Base-by-base conservation (phyloP, 306 rosid genomes). In the Prinsepia uniflora region DNA sequence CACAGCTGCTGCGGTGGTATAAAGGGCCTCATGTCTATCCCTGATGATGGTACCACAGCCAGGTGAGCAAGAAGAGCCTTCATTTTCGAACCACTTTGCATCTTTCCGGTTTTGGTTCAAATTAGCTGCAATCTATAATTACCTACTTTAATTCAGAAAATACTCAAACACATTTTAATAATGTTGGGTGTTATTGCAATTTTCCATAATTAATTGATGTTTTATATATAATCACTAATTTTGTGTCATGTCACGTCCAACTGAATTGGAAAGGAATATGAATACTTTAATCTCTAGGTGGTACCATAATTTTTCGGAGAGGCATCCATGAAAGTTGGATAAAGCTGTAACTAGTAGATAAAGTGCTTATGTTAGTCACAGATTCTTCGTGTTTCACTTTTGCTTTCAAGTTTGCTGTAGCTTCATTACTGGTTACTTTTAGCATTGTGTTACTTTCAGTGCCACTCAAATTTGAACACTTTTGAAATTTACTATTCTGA, bases 1-100 rank as follows among this genome's bases (percentile, higher is more conserved):
- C 99, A 94, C 73, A 94, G 99, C 63, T 83, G 91, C 82, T 94
- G 99, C 64, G 99, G 99, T 24, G 99, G 99, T 22, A 94, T 94
- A 75, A 91, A 86, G 85, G 99, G 99, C 6, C 96, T 94, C 70
- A 94, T 94, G 99, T 89, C 97, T 6, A 89, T 94, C 77, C 92
- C 97, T 0, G 96, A 87, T 4, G 95, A 94, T 64, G 99, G 97
- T 80, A 76, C 91, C 80, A 82, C 84, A 8, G 73, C 92, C 34
- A 91, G 90, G 99, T 83, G 70, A 84, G 83, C 78, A 54, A 75
- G 36, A 30, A 30, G 36, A 30, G 66, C 66, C 47, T 42, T 6
- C 36, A 7, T 30, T 50, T 34, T 1, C 12, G 3, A 48, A 11
- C 11, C 57, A 50, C 22, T 41, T 17, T 24, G 50, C 60, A 13